Evolutionary conservation across 352 stramenopile species (phyloP).

Genomic region (Thalassiosira livingstoniorum): DNA sequence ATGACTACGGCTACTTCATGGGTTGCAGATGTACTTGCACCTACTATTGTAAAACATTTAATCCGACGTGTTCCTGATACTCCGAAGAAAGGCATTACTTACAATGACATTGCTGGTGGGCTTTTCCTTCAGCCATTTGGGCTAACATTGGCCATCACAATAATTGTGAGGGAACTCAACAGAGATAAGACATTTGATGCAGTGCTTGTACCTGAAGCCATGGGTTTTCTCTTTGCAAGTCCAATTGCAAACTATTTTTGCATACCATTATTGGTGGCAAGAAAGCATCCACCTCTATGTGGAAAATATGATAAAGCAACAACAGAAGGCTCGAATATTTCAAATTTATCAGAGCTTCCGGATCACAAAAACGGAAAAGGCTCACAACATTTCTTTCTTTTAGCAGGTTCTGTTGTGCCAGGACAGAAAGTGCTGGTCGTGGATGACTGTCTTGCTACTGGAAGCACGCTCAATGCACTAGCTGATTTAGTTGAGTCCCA

Average conservation of each 20-base stretch:
- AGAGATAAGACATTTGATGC: conserved; percentile 9
- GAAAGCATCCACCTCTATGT: conserved; percentile 9
- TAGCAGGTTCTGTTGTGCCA: conserved; percentile 14
- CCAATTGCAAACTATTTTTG: conserved; percentile 10
- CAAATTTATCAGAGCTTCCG: not conserved
- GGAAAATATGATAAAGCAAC: not conserved
- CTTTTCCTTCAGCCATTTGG: conserved; percentile 23
- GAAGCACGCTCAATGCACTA: conserved; percentile 22
- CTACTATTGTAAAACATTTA: conserved; percentile 16
- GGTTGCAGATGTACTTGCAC: conserved; percentile 13
- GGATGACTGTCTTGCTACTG: conserved; percentile 30
- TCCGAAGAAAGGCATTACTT: conserved; percentile 11
- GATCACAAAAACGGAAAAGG: not conserved
- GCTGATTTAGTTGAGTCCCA: conserved; percentile 1
- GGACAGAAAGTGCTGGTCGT: conserved; percentile 28
- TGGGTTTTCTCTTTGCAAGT: conserved; percentile 14
- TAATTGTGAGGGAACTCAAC: not conserved
- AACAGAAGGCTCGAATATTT: conserved; percentile 22
- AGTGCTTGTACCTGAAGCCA: conserved; percentile 15
- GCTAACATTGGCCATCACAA: not conserved
- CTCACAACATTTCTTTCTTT: conserved; percentile 6
- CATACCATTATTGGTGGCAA: conserved; percentile 7
- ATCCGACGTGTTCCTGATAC: conserved; percentile 4
- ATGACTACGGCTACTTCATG: not conserved
- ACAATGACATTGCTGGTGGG: conserved; percentile 18